Base-by-base conservation (phyloP, 768 basidiomycete genomes). In the Pulveroboletus sp. region DNA sequence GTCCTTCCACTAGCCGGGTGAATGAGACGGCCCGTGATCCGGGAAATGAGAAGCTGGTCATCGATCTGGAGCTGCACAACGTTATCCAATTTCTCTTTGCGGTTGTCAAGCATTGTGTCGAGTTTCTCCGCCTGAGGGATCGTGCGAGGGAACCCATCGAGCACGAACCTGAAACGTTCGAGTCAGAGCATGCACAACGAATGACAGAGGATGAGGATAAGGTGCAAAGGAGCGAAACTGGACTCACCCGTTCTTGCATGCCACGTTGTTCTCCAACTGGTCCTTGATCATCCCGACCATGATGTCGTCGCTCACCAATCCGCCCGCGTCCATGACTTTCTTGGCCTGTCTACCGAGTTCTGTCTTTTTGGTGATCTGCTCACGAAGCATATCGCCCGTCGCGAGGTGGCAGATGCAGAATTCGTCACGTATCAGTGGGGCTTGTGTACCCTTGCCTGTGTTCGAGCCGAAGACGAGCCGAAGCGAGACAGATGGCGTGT, bases 131-230 rank as follows among this genome's bases (percentile, higher is more conserved):
- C 96, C 63, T 99, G 96, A 9, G 89, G 85, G 32, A 98, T 91
- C 5, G 95, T 98, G 38, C 96, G 86, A 37, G 96, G 96, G 82
- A 99, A 99, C n/a, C 96, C 96, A 63, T 99, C 96, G 44, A 99
- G 78, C 50, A 99, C 96, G 71, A 99, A 99, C 33, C 95, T 98
- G 58, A 14, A 24, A 18, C 14, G 3, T 8, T 11, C 30, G 3
- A 10, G 32, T 48, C 39, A 43, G 42, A n/a, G 21, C 15, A 24
- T 24, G 10, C 26, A 17, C 0, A 6, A 38, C 27, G 18, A 41
- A 26, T 15, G 32, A 12, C 15, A 24, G 9, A 33, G 32, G 11
- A 26, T 2, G 21, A 5, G 30, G 12, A 32, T 5, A 21, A 6
- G 17, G 5, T 8, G 7, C 18, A 18, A 7, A 27, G 37, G 17